phyloP scores from a whole-genome alignment of 2,329 filamentous ascomycete species.

The Stachybotrys chartarum region DNA sequence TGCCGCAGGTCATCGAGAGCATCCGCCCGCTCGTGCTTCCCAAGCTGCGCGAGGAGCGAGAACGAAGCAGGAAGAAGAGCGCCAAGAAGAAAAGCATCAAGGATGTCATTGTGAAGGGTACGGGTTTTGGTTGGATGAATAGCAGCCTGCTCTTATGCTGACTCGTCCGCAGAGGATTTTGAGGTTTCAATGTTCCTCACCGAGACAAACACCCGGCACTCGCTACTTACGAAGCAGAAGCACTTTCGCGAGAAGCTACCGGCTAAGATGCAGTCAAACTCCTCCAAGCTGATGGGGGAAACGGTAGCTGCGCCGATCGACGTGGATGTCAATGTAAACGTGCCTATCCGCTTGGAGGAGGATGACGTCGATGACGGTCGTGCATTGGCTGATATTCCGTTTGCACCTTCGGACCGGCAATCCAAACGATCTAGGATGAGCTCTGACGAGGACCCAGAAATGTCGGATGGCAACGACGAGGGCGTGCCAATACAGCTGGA shows the following conservation, averaged over 20 bases:
- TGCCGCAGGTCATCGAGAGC: constrained; percentile 76
- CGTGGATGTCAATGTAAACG: constrained; percentile 35
- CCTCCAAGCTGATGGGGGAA: constrained; percentile 51
- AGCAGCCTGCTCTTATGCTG: constrained; percentile 4
- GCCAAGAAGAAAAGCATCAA: constrained; percentile 78
- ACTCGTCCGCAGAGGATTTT: constrained; percentile 66
- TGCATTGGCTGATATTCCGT: constrained; percentile 27
- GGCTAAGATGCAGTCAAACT: constrained; percentile 52
- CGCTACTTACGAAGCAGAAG: constrained; percentile 80
- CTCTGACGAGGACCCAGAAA: constrained; percentile 18
- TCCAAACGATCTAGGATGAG: constrained; percentile 10
- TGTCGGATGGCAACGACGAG: constrained; percentile 11
- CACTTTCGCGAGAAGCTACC: constrained; percentile 55
- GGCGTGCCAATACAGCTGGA: not conserved
- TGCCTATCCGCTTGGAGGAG: constrained; percentile 34
- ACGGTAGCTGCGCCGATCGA: constrained; percentile 47
- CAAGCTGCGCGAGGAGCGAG: constrained; percentile 83
- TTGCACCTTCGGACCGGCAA: constrained; percentile 3
- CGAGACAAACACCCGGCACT: constrained; percentile 77
- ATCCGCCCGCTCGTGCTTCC: constrained; percentile 82
- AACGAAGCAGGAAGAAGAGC: constrained; percentile 47
- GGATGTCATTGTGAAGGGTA: constrained; percentile 78
- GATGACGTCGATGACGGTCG: constrained; percentile 22
- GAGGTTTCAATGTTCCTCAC: constrained; percentile 92
- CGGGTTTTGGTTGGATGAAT: not conserved